These are phyloP conservation scores for Rhizopogon salebrosus DNA, from an alignment of 768 basidiomycete species.

Conservation along the genomic window DNA sequence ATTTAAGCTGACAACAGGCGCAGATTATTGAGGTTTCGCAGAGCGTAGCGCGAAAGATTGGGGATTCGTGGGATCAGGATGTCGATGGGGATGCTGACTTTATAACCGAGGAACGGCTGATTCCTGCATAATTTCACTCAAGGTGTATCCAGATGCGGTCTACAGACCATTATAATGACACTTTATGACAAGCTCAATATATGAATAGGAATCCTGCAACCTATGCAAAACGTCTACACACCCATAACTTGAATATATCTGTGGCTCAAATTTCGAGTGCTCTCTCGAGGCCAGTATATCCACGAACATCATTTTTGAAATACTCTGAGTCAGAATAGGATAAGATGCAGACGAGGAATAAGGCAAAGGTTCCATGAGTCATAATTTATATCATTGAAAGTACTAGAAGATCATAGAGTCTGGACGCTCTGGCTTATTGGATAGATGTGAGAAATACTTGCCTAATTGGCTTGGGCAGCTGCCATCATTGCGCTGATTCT, in stretches of 20 bases:
- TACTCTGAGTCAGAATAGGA: too few relatives aligned
- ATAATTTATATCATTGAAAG: too few relatives aligned
- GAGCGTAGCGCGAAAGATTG: conserved; percentile 1
- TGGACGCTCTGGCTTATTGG: too few relatives aligned
- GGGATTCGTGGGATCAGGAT: neutral
- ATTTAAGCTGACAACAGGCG: conserved; percentile 17
- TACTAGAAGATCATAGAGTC: too few relatives aligned
- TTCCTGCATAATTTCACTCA: conserved; percentile 31
- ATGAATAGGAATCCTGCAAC: conserved; percentile 28
- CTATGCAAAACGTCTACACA: conserved; percentile 8
- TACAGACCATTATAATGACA: conserved; percentile 9
- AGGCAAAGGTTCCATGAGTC: too few relatives aligned
- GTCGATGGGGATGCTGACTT: conserved; percentile 15
- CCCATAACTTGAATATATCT: too few relatives aligned
- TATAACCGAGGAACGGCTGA: conserved; percentile 14
- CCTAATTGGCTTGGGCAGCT: neutral
- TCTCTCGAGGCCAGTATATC: too few relatives aligned
- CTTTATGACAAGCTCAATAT: conserved; percentile 26
- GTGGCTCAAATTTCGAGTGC: too few relatives aligned
- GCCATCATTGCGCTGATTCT: neutral
- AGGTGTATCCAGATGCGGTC: conserved; percentile 14
- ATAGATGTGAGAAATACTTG: neutral
- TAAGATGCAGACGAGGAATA: too few relatives aligned
- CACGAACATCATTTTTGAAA: too few relatives aligned
- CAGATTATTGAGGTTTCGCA: conserved; percentile 15